phyloP scores from a whole-genome alignment of 2,329 filamentous ascomycete species.

The Botrytis elliptica region DNA sequence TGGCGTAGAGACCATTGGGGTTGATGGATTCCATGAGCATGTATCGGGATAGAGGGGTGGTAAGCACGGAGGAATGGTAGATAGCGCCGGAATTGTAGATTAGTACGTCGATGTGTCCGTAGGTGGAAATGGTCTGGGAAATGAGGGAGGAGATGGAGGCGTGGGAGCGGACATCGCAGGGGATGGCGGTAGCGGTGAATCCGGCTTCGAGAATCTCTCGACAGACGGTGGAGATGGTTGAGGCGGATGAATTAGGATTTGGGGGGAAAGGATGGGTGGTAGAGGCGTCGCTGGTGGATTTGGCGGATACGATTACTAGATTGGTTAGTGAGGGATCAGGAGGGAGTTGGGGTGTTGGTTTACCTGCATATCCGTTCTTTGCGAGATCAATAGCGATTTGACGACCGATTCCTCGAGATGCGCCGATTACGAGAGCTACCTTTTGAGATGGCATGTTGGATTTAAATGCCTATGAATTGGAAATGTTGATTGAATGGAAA shows the following conservation, averaged over 20 bases:
- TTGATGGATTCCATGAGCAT: conserved; percentile 76
- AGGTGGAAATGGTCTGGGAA: conserved; percentile 44
- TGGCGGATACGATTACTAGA: conserved; percentile 65
- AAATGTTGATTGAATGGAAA: background rate
- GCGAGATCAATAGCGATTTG: conserved; percentile 79
- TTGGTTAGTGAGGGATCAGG: conserved; percentile 1
- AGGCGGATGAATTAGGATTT: conserved; percentile 70
- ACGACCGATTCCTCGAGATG: conserved; percentile 72
- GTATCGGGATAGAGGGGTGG: conserved; percentile 74
- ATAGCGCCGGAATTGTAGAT: conserved; percentile 85
- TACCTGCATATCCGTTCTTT: conserved; percentile 67
- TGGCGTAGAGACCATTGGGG: conserved; percentile 71
- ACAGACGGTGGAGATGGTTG: conserved; percentile 79
- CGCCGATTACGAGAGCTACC: conserved; percentile 72
- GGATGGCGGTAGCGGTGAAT: conserved; percentile 63
- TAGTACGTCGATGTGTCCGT: conserved; percentile 64
- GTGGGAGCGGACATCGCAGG: conserved; percentile 66
- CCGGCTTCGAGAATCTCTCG: conserved; percentile 67
- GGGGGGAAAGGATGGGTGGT: conserved; percentile 64
- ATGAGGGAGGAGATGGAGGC: conserved; percentile 60
- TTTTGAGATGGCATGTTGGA: conserved; percentile 27
- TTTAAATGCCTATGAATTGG: background rate
- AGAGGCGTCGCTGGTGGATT: conserved; percentile 64
- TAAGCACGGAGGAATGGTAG: conserved; percentile 75
- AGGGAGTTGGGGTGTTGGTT: background rate